Percentiles rank a stretch among this genome's conserved stretches.
These are phyloP conservation scores for Stellera chamaejasme DNA, from an alignment of 345 rosid genomes.

Conservation along the genomic window DNA sequence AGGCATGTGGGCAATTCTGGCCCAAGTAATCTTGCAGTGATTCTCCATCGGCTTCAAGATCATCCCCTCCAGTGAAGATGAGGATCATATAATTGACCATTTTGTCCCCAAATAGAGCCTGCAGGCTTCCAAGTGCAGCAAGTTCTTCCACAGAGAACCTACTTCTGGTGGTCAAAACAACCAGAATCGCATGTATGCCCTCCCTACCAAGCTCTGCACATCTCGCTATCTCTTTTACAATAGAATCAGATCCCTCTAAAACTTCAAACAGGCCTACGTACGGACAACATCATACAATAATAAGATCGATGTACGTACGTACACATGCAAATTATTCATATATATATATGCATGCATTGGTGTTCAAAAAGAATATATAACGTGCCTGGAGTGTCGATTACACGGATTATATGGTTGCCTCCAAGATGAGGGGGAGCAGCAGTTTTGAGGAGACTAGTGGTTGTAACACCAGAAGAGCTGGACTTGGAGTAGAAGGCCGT, in stretches of 20 bases:
- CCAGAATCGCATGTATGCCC: constrained; percentile 67
- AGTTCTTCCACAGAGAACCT: constrained; percentile 59
- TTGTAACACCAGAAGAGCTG: constrained; percentile 56
- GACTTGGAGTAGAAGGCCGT: constrained; percentile 56
- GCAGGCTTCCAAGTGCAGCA: constrained; percentile 48
- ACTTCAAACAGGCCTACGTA: constrained; percentile 76
- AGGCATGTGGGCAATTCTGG: constrained; percentile 48
- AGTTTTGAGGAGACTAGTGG: constrained; percentile 37
- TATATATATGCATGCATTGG: too few relatives aligned
- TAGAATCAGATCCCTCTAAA: constrained; percentile 40
- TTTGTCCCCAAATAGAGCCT: constrained; percentile 58
- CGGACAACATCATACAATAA: neutral
- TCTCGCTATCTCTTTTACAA: constrained; percentile 59
- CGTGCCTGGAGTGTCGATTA: constrained; percentile 79
- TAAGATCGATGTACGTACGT: too few relatives aligned
- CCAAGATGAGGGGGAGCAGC: constrained; percentile 4
- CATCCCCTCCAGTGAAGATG: constrained; percentile 83
- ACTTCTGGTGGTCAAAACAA: constrained; percentile 52
- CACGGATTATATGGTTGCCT: constrained; percentile 62
- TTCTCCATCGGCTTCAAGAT: constrained; percentile 62
- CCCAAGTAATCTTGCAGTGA: constrained; percentile 60
- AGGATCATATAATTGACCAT: constrained; percentile 62
- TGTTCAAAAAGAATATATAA: too few relatives aligned
- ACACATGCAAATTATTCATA: too few relatives aligned
- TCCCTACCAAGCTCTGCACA: constrained; percentile 66